A percentile compares a stretch with the other conserved stretches of the same genome.
Conservation (phyloP, 352 stramenopile genomes). For the Phytopythium boreale region DNA sequence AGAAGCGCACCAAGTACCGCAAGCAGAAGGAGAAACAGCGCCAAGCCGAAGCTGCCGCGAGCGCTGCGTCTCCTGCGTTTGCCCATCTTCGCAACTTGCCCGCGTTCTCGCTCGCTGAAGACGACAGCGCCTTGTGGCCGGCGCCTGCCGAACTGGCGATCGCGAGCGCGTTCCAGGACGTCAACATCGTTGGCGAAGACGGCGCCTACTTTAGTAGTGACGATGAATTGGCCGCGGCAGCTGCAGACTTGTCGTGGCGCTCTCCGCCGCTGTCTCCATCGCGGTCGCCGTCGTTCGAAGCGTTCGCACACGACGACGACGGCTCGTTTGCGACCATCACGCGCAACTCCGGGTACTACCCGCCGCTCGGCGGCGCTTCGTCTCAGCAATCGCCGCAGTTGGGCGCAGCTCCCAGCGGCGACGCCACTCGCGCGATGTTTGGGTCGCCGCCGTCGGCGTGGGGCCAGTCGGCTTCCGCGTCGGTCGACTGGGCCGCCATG, state of each 20-base stretch:
- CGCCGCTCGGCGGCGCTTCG: constrained; percentile 28
- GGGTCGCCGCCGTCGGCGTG: constrained; percentile 36
- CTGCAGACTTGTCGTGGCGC: constrained; percentile 3
- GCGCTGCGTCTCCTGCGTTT: constrained; percentile 28
- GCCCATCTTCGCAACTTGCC: constrained; percentile 20
- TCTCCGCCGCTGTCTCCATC: constrained; percentile 10
- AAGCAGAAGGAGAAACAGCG: constrained; percentile 52
- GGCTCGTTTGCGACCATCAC: constrained; percentile 71
- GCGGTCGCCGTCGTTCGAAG: constrained; percentile 2
- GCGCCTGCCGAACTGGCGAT: constrained; percentile 52
- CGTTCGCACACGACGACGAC: constrained; percentile 24
- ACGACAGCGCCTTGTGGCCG: constrained; percentile 43
- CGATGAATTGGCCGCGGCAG: background rate
- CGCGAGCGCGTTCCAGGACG: constrained; percentile 25
- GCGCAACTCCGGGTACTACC: constrained; percentile 73
- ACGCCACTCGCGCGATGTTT: constrained; percentile 12
- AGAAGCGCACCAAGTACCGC: constrained; percentile 70
- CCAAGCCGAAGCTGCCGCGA: constrained; percentile 10
- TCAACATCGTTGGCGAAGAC: constrained; percentile 11
- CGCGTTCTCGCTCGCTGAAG: constrained; percentile 55
- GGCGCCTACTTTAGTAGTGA: constrained; percentile 4
- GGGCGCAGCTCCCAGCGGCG: background rate
- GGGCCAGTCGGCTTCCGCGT: constrained; percentile 30
- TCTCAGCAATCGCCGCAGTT: background rate
- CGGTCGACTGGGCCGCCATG: constrained; percentile 21